phyloP scores from a whole-genome alignment of 345 rosid species.

The Arabis hirsuta region DNA sequence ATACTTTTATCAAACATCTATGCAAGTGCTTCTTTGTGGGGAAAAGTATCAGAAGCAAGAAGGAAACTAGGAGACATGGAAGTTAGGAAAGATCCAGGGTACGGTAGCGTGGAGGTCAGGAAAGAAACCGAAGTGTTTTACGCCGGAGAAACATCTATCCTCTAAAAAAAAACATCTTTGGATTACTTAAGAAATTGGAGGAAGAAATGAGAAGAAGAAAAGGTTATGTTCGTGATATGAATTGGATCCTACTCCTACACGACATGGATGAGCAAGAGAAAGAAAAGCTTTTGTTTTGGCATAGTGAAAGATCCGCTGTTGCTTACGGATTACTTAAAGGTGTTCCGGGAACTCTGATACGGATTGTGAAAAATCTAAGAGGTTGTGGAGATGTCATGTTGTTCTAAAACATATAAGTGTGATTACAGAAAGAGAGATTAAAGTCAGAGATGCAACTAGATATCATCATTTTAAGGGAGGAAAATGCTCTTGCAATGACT shows the following conservation, averaged over 20 bases:
- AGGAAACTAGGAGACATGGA: constrained; percentile 58
- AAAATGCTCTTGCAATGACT: constrained; percentile 75
- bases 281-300: constrained; percentile 74
- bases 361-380: constrained; percentile 76
- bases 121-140: constrained; percentile 64
- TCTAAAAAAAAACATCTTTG: constrained; percentile 54
- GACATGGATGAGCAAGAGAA: constrained; percentile 75
- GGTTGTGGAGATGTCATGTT: constrained; percentile 77
- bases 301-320: constrained; percentile 74
- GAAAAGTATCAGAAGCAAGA: constrained; percentile 57
- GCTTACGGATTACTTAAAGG: constrained; percentile 71
- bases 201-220: constrained; percentile 60
- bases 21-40: constrained; percentile 65
- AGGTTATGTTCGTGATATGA: constrained; percentile 77
- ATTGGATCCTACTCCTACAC: constrained; percentile 47
- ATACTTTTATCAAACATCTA: constrained; percentile 70
- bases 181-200: constrained; percentile 57
- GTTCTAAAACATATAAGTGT: constrained; percentile 63
- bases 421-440: constrained; percentile 61
- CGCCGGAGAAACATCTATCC: constrained; percentile 68
- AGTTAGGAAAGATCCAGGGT: constrained; percentile 68
- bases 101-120: constrained; percentile 55
- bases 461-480: constrained; percentile 80
- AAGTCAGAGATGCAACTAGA: constrained; percentile 73
- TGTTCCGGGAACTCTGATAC: constrained; percentile 54